Evolutionary conservation across 2,329 filamentous ascomycete genomes (phyloP).

Genomic region (Diplocarpon rosae): DNA sequence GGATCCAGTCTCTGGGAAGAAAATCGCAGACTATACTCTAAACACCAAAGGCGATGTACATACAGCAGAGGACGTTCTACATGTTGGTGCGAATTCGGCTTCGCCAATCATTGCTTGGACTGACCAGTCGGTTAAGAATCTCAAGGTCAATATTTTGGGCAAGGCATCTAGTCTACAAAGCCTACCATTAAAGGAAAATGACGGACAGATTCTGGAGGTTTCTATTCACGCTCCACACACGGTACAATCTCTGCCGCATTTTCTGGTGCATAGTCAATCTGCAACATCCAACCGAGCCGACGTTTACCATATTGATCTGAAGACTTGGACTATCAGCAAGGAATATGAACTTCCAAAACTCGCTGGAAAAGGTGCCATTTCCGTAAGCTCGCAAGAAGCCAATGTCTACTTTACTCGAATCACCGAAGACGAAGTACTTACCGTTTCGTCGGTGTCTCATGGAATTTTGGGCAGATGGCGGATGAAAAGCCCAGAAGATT

Average conservation of each 20-base stretch:
- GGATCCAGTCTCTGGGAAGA: conserved; percentile 62
- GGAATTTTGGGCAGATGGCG: conserved; percentile 67
- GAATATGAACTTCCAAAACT: conserved; percentile 70
- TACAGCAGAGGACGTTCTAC: conserved; percentile 52
- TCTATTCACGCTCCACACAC: conserved; percentile 63
- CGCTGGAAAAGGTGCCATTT: conserved; percentile 61
- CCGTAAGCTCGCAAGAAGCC: conserved; percentile 63
- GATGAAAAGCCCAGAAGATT: conserved; percentile 35
- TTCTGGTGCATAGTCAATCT: conserved; percentile 73
- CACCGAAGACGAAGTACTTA: conserved; percentile 59
- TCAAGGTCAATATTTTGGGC: conserved; percentile 63
- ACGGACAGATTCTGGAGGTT: conserved; percentile 43
- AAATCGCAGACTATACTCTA: conserved; percentile 59
- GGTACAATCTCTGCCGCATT: conserved; percentile 64
- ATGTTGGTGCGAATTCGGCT: conserved; percentile 66
- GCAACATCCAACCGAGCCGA: conserved; percentile 65
- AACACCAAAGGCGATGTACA: conserved; percentile 65
- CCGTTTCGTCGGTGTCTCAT: conserved; percentile 68
- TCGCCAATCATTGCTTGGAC: conserved; percentile 68
- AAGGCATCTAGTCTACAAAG: conserved; percentile 42
- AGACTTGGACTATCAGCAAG: conserved; percentile 57
- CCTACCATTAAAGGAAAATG: conserved; percentile 38
- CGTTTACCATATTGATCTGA: conserved; percentile 72
- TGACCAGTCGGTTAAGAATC: conserved; percentile 46
- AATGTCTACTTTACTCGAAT: conserved; percentile 86